Conservation (phyloP, 345 rosid species). For the Cardamine chenopodiifolia region DNA sequence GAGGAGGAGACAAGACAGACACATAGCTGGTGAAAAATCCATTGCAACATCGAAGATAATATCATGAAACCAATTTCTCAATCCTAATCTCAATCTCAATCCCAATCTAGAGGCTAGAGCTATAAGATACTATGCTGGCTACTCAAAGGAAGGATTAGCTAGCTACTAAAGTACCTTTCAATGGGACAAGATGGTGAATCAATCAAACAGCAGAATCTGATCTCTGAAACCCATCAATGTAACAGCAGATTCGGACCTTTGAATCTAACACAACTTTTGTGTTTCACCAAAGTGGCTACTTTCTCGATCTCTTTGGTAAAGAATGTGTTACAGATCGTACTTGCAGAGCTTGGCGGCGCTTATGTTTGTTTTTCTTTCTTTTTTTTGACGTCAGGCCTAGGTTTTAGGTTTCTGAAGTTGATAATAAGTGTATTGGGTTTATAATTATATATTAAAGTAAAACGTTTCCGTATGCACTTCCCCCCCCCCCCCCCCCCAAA, state of each 20-base stretch:
- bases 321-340: background rate
- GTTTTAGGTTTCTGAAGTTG: background rate
- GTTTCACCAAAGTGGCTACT: background rate
- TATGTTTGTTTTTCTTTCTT: background rate
- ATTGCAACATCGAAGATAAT: background rate
- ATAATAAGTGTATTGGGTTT: background rate
- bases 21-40: background rate
- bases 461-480: background rate
- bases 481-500: too few species aligned
- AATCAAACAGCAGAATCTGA: background rate
- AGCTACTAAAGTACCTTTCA: constrained; percentile 16
- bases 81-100: background rate
- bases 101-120: background rate
- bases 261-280: constrained; percentile 6
- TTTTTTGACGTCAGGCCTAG: constrained; percentile 6
- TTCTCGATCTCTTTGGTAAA: background rate
- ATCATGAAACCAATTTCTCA: background rate
- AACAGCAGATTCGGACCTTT: background rate
- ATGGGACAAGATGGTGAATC: background rate
- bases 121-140: background rate
- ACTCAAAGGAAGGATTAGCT: background rate
- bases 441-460: background rate
- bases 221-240: background rate
- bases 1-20: background rate
- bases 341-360: constrained; percentile 11